Percentiles rank a stretch among this genome's conserved stretches.
phyloP scores from a whole-genome alignment of 2,329 filamentous ascomycete species.

The Spiromastix sp. region DNA sequence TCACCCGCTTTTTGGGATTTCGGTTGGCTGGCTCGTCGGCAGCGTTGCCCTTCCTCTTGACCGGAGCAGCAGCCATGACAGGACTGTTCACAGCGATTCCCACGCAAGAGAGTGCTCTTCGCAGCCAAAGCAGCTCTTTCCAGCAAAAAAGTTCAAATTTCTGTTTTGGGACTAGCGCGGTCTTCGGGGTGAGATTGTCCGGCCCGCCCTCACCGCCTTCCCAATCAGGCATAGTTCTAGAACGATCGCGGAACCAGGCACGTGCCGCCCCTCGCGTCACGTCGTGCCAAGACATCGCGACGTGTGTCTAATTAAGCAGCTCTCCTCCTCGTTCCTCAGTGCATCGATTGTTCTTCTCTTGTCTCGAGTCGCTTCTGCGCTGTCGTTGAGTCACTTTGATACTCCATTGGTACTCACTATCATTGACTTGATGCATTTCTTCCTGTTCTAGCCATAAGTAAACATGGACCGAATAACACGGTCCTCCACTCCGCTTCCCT shows the following conservation, averaged over 20 bases:
- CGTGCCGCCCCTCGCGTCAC: conserved; percentile 3
- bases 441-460: too few relatives aligned
- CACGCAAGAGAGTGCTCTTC: background rate
- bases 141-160: conserved; percentile 8
- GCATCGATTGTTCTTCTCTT: too few relatives aligned
- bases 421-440: too few relatives aligned
- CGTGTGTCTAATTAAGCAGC: too few relatives aligned
- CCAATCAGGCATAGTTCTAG: background rate
- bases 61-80: conserved; percentile 29
- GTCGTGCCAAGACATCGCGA: background rate
- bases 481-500: background rate
- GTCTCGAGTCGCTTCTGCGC: too few relatives aligned
- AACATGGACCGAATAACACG: too few relatives aligned
- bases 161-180: conserved; percentile 6
- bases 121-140: too few relatives aligned
- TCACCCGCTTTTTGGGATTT: conserved; percentile 31
- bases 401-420: too few relatives aligned
- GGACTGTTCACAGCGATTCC: background rate
- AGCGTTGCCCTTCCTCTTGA: conserved; percentile 35
- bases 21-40: conserved; percentile 25
- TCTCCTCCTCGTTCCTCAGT: too few relatives aligned
- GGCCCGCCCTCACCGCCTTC: conserved; percentile 6
- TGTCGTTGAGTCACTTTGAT: too few relatives aligned
- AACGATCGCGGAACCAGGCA: background rate
- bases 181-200: conserved; percentile 5